A percentile compares a stretch with the other conserved stretches of the same genome.
Evolutionary conservation across 1,284 basidiomycete genomes (phyloP).

Genomic region (Papiliotrema nemorosa): DNA sequence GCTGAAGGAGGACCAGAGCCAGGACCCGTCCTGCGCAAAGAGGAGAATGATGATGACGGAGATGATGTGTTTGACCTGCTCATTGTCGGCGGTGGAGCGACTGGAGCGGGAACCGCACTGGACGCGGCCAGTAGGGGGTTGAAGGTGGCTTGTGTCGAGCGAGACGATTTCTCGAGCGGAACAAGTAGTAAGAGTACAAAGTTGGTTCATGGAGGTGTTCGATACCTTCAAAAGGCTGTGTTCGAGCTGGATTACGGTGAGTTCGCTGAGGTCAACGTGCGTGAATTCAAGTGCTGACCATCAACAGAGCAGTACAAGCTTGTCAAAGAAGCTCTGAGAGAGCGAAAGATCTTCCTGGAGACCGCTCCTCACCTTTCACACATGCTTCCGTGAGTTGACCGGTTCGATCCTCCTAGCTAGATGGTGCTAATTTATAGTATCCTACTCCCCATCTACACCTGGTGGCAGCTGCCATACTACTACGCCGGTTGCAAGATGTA

Average conservation of each 20-base stretch:
- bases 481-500: constrained; percentile 96
- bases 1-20: constrained; percentile 33
- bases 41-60: constrained; percentile 28
- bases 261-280: constrained; percentile 6
- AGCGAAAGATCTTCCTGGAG: constrained; percentile 88
- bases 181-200: constrained; percentile 98
- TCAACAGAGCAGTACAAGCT: constrained; percentile 79
- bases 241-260: constrained; percentile 86
- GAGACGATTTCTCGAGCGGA: constrained; percentile 87
- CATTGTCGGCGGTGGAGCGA: constrained; percentile 86
- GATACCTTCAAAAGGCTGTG: constrained; percentile 95
- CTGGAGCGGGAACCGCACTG: constrained; percentile 88
- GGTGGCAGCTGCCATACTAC: constrained; percentile 97
- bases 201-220: constrained; percentile 94
- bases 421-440: constrained; percentile 24
- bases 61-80: constrained; percentile 76
- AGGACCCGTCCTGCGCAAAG: constrained; percentile 25
- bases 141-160: constrained; percentile 88
- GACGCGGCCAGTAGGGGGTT: constrained; percentile 91
- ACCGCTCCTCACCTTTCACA: constrained; percentile 90
- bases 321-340: constrained; percentile 87
- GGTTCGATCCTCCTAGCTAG: background rate
- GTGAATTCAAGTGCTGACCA: background rate
- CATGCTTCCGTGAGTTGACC: constrained; percentile 66
- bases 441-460: constrained; percentile 56